phyloP scores from a whole-genome alignment of 164 flowering plant species.

The Annona squamosa region DNA sequence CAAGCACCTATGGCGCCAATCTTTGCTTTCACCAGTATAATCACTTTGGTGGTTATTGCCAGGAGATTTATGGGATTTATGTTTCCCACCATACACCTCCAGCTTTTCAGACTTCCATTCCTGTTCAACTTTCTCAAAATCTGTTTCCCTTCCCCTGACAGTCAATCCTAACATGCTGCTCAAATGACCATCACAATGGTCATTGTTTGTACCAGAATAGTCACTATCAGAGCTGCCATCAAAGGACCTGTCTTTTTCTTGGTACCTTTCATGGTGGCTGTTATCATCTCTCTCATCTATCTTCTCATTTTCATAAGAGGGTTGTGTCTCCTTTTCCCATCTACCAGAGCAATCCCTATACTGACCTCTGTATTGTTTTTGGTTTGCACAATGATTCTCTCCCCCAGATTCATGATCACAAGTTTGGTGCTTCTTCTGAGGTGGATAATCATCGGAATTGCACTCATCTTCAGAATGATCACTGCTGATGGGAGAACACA shows the following conservation, averaged over 20 bases:
- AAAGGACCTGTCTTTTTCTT: not conserved
- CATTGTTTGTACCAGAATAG: not conserved
- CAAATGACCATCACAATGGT: not conserved
- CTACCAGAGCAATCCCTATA: not conserved
- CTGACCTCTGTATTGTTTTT: not conserved
- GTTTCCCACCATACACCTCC: not conserved
- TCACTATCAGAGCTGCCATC: not conserved
- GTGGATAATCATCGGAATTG: not conserved
- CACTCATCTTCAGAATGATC: not conserved
- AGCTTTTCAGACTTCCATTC: not conserved
- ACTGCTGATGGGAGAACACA: conserved; percentile 1
- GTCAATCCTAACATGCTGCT: not conserved
- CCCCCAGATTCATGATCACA: not conserved
- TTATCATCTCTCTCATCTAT: not conserved
- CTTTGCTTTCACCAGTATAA: not conserved
- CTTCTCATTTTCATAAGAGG: not conserved
- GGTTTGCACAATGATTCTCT: not conserved
- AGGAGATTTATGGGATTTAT: not conserved
- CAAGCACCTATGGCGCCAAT: not conserved
- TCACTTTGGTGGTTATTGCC: not conserved
- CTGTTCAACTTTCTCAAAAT: not conserved
- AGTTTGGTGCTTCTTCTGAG: not conserved
- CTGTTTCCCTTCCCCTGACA: not conserved
- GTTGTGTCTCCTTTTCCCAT: not conserved
- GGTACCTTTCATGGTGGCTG: not conserved